Evolutionary conservation across 495 filamentous ascomycete genomes (phyloP).

Genomic region (Penicillium tannophilum): DNA sequence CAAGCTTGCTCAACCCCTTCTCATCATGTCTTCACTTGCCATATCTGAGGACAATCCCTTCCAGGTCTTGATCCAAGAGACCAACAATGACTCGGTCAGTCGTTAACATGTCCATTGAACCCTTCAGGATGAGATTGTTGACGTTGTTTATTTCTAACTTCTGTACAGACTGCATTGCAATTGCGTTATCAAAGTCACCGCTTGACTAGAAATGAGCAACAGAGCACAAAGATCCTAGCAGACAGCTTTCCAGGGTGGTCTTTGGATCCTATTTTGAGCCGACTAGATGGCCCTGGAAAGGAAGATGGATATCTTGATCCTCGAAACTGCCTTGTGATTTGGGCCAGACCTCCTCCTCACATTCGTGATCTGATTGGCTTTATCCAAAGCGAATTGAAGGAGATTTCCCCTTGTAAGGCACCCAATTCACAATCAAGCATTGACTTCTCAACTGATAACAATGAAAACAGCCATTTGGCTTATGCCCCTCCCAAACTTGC

Average conservation of each 20-base stretch:
- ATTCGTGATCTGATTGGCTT: slow-evolving; percentile 62
- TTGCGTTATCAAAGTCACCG: slow-evolving; percentile 69
- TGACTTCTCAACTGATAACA: too few relatives aligned
- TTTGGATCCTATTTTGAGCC: slow-evolving; percentile 70
- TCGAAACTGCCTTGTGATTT: slow-evolving; percentile 80
- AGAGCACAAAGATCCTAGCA: slow-evolving; percentile 66
- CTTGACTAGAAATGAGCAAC: slow-evolving; percentile 67
- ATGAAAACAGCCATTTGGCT: slow-evolving; percentile 74
- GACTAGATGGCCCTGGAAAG: slow-evolving; percentile 60
- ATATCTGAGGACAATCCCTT: slow-evolving; percentile 64
- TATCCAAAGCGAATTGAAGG: slow-evolving; percentile 63
- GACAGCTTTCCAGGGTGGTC: slow-evolving; percentile 65
- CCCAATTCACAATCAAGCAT: too few relatives aligned
- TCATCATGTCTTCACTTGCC: slow-evolving; percentile 23
- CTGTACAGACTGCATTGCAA: slow-evolving; percentile 56
- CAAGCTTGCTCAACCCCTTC: neutral
- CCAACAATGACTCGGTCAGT: slow-evolving; percentile 56
- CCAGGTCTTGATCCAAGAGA: slow-evolving; percentile 66
- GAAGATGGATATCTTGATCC: slow-evolving; percentile 70
- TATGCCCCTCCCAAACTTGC: slow-evolving; percentile 74
- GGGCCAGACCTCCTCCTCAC: slow-evolving; percentile 74
- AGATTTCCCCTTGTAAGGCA: slow-evolving; percentile 66
- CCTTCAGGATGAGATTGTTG: neutral
- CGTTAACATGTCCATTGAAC: neutral
- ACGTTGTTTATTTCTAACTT: neutral